Evolutionary conservation across 2,329 filamentous ascomycete genomes (phyloP), one percentile per base, ranked within the genome.

Genomic region (Chaetomium olivaceum): DNA sequence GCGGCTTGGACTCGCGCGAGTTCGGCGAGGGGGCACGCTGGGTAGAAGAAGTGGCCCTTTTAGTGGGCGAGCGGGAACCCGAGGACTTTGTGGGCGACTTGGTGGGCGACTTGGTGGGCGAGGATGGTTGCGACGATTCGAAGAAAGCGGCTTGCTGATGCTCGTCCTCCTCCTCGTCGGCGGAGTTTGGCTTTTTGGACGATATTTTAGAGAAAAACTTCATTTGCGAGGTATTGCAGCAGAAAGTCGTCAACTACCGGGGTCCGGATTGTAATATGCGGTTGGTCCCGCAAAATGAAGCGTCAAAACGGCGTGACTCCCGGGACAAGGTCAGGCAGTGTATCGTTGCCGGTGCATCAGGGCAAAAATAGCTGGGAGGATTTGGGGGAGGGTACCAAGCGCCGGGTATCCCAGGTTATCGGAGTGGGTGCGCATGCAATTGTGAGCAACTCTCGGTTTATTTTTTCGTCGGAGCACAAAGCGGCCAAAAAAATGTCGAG

Each of bases 121-220:
- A 70, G 39, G 71, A 65, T 61, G 74, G 65, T 50, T 69, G 65
- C 46, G 77, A 54, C 50, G 76, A 54, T 63, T 78, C 75, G 66
- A 75, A 51, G 51, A 62, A 57, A 16, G 61, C 66, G 61, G 65
- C 71, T 68, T 75, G 69, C 67, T 70, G 64, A 62, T 79, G 76
- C 67, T 75, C 74, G 63, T 79, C 77, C 67, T 75, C 74, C 70
- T 77, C 74, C 70, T 77, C 74, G 70, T 80, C 78, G 74, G 75
- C 72, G 67, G 74, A 70, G 71, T 72, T 72, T 69, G 76, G 72
- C 71, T 79, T 78, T 72, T 77, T 76, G 74, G 77, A 75, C 69
- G 79, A 76, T 76, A 82, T 83, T 75, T 81, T 78, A 73, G 72
- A 76, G 75, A 84, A 84, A 80, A 83, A 80, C 80, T 83, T 84